phyloP scores from a whole-genome alignment of 2,329 filamentous ascomycete genomes.

The Xylaria sp. region DNA sequence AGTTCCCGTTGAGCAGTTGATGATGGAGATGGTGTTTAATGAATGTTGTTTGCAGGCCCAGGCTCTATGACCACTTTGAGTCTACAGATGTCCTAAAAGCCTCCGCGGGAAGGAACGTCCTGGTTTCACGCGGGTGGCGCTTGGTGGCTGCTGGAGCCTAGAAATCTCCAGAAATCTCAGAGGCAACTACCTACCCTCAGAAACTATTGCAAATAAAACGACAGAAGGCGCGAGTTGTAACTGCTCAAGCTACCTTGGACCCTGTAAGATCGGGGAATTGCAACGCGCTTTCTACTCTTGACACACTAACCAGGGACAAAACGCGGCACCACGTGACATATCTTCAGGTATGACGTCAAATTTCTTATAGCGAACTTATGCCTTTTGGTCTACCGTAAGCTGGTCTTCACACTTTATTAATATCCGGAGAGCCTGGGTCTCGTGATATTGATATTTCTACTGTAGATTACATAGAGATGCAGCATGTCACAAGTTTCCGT shows the following conservation, averaged over 20 bases:
- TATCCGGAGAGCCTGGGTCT: too few species aligned
- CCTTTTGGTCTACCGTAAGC: too few species aligned
- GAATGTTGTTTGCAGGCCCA: background rate
- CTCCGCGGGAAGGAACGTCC: background rate
- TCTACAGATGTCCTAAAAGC: background rate
- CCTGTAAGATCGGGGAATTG: too few species aligned
- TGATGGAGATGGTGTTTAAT: background rate
- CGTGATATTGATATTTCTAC: too few species aligned
- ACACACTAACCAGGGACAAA: background rate
- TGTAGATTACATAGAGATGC: too few species aligned
- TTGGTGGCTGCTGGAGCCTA: background rate
- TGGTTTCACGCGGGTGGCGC: background rate
- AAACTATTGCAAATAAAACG: background rate
- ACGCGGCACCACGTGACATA: conserved; percentile 22
- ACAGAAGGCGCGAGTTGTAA: too few species aligned
- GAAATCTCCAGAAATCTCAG: background rate
- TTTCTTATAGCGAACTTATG: too few species aligned
- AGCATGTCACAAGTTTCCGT: too few species aligned
- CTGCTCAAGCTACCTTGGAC: too few species aligned
- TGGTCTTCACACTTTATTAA: too few species aligned
- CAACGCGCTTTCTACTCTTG: background rate
- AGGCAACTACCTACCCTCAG: background rate
- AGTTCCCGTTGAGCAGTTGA: background rate
- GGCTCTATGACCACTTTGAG: background rate
- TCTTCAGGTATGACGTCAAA: background rate